Conservation (phyloP, 176 grass and related monocot genomes). For the Triticum aestivum region DNA sequence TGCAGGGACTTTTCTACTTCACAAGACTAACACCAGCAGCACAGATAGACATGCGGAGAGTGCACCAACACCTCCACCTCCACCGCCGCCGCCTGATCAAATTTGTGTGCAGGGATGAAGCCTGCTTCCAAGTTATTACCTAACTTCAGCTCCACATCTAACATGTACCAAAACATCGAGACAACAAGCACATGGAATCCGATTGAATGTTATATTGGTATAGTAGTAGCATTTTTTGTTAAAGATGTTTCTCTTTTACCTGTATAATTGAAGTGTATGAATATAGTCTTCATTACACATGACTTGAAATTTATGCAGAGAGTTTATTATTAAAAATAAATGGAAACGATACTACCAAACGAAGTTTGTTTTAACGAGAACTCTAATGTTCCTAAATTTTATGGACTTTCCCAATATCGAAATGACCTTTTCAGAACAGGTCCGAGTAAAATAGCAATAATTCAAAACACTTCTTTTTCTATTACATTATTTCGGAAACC, state of each 20-base stretch:
- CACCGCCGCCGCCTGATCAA: slow-evolving; percentile 32
- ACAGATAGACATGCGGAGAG: slow-evolving; percentile 42
- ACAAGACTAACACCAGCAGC: slow-evolving; percentile 53
- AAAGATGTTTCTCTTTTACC: not conserved
- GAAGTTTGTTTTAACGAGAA: no score
- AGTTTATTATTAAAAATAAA: no score
- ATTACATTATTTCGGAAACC: not conserved
- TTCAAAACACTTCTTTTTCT: not conserved
- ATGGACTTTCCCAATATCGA: no score
- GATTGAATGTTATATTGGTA: slow-evolving; percentile 9
- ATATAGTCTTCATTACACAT: not conserved
- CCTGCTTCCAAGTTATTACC: slow-evolving; percentile 1
- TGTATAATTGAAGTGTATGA: not conserved
- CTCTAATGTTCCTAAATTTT: no score
- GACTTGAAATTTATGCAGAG: slow-evolving; percentile 1
- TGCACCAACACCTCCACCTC: not conserved
- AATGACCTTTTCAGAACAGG: not conserved
- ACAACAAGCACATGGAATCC: not conserved
- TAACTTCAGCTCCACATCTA: slow-evolving; percentile 24
- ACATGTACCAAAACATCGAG: not conserved
- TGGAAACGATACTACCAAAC: no score
- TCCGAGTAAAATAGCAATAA: not conserved
- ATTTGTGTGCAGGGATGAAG: slow-evolving; percentile 36
- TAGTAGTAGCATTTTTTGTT: not conserved
- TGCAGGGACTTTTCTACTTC: slow-evolving; percentile 72